Percentiles rank a stretch among this genome's conserved stretches.
Conservation (phyloP, 331 rosid genomes). For the Rhamnella rubrinervis region DNA sequence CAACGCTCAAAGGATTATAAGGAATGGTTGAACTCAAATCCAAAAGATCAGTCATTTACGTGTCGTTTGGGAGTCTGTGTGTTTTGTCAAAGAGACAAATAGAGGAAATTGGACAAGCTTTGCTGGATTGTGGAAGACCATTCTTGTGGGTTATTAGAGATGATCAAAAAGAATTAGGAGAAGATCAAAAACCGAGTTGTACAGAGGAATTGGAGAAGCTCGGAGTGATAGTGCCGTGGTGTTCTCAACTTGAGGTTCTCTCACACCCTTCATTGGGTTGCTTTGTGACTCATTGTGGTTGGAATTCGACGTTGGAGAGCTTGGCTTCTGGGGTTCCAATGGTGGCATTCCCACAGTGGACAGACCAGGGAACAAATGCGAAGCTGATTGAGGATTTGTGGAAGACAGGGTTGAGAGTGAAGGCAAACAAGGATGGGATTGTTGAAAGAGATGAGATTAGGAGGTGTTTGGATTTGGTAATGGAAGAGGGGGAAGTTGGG, state of each 20-base stretch:
- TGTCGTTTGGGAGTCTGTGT: conserved; percentile 35
- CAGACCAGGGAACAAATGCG: conserved; percentile 55
- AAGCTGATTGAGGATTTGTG: conserved; percentile 49
- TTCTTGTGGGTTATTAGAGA: conserved; percentile 43
- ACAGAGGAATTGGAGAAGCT: conserved; percentile 19
- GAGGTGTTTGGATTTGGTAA: conserved; percentile 52
- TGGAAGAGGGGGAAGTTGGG: conserved; percentile 32
- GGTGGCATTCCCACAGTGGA: conserved; percentile 62
- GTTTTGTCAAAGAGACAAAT: conserved; percentile 19
- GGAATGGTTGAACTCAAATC: conserved; percentile 32
- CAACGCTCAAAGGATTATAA: conserved; percentile 8
- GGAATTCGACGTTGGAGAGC: conserved; percentile 54
- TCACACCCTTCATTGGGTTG: conserved; percentile 43
- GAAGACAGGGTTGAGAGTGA: conserved; percentile 47
- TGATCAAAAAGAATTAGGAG: background rate
- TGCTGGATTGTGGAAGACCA: conserved; percentile 26
- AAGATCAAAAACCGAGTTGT: conserved; percentile 11
- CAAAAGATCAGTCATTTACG: conserved; percentile 30
- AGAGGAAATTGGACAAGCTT: conserved; percentile 38
- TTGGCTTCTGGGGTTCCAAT: conserved; percentile 45
- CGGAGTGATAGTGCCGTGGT: conserved; percentile 48
- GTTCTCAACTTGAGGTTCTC: conserved; percentile 48
- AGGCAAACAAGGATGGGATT: conserved; percentile 34
- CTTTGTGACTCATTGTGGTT: conserved; percentile 59
- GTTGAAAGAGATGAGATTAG: conserved; percentile 41